Evolutionary conservation across 2,329 filamentous ascomycete genomes (phyloP), one percentile per base, ranked within the genome.

Genomic region (Ophiostoma quercus): DNA sequence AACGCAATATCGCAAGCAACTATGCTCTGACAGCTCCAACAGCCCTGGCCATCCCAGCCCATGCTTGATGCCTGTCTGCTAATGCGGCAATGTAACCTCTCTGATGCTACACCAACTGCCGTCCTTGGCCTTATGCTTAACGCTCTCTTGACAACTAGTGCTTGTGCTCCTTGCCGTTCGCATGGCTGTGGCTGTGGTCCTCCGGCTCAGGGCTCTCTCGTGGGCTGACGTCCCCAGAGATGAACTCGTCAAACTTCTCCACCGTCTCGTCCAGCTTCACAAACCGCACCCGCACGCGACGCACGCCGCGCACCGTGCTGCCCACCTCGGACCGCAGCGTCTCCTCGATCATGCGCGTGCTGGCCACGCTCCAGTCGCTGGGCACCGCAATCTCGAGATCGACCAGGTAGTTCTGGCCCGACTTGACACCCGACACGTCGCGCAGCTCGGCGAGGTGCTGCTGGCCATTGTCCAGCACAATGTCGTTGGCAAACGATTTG

Each of bases 331-430:
- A 84, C 71, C 95, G 87, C 47, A 98, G 84, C 2, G 84, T 81
- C 47, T 90, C 86, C 79, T 99, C 95, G 16, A 96, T 83, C 19
- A 84, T 81, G 51, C 87, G 84, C 8, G 89, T 86, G 69, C 90
- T 86, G 68, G 88, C 86, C 6, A 99, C 82, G 0, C 90, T 90
- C 90, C 91, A 96, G 43, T 82, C 81, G 29, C 84, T 85, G 0
- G 94, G 92, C 19, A 96, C 91, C 1, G 87, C 90, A 72, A 98
- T 80, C 78, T 97, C 94, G 8, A 99, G 79, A 75, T 98, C 95
- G 75, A 98, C 89, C 39, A 98, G 84, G 78, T 96, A 97, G 81
- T 97, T 99, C 79, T 97, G 95, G 39, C 95, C 95, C 3, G 92
- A 95, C 81, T 99, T 99, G 80, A 97, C 86, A 69, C 95, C 95